A percentile compares a stretch with the other conserved stretches of the same genome.
Conservation (phyloP, 352 stramenopile species). For the Lagenidium sp. region DNA sequence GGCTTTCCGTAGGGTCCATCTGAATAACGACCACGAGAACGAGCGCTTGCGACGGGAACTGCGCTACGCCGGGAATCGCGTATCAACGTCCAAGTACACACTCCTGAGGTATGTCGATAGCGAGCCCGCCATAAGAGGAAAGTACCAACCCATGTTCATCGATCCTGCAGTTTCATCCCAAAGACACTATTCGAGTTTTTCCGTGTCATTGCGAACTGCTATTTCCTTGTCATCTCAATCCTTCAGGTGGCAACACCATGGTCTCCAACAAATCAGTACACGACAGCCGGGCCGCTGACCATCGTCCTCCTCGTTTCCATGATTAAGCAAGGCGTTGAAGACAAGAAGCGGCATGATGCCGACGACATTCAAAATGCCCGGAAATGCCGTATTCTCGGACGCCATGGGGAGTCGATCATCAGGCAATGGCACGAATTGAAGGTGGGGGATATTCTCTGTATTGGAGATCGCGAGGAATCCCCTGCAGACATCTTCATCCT, state of each 20-base stretch:
- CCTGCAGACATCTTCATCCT: constrained; percentile 66
- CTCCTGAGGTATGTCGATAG: constrained; percentile 28
- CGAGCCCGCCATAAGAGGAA: too few relatives aligned
- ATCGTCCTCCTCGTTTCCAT: constrained; percentile 73
- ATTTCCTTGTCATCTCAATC: constrained; percentile 92
- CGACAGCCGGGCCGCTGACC: constrained; percentile 54
- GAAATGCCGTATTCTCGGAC: constrained; percentile 33
- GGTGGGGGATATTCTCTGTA: constrained; percentile 57
- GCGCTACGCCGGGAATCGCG: constrained; percentile 58
- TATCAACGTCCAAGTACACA: constrained; percentile 92
- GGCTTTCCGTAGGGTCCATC: constrained; percentile 33
- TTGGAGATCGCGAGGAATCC: constrained; percentile 45
- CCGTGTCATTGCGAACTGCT: constrained; percentile 91
- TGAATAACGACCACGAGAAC: constrained; percentile 64
- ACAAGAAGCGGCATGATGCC: constrained; percentile 65
- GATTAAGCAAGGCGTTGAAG: constrained; percentile 71
- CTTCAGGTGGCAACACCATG: constrained; percentile 80
- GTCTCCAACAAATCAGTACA: constrained; percentile 72
- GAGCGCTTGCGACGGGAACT: constrained; percentile 25
- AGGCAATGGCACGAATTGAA: constrained; percentile 67
- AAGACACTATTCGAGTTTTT: constrained; percentile 94
- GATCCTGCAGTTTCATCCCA: constrained; percentile 91
- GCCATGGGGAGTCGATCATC: constrained; percentile 25
- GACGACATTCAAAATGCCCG: constrained; percentile 58
- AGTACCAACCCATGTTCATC: too few relatives aligned